Evolutionary conservation across 305 asterid genomes (phyloP).

Genomic region (Ajuga reptans): DNA sequence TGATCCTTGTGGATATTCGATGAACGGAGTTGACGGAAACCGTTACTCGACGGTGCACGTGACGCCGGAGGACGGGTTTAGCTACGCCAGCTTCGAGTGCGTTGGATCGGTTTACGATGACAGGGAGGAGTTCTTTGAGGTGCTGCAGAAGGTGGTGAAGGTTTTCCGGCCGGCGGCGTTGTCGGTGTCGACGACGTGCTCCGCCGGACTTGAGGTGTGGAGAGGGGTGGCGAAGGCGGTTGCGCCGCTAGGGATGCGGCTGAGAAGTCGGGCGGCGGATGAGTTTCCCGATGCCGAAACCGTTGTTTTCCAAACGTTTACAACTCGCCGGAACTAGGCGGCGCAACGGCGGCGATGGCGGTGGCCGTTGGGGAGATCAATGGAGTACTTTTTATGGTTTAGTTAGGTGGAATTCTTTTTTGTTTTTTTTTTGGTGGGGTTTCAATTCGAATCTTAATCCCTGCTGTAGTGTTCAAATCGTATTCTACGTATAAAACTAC

Average conservation of each 20-base stretch:
- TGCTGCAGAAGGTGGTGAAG: slow-evolving; percentile 50
- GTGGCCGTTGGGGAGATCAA: slow-evolving; percentile 11
- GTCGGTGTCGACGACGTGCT: slow-evolving; percentile 62
- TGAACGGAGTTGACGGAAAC: slow-evolving; percentile 71
- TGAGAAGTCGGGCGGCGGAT: slow-evolving; percentile 60
- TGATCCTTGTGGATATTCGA: slow-evolving; percentile 93
- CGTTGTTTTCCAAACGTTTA: slow-evolving; percentile 63
- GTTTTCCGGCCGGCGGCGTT: slow-evolving; percentile 63
- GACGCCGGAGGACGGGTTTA: slow-evolving; percentile 91
- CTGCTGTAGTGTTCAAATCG: too few species aligned
- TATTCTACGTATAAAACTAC: too few species aligned
- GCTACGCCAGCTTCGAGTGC: slow-evolving; percentile 89
- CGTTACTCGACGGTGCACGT: slow-evolving; percentile 91
- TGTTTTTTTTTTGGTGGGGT: neutral
- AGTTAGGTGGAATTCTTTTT: slow-evolving; percentile 39
- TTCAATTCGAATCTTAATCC: neutral
- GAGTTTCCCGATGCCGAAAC: slow-evolving; percentile 59
- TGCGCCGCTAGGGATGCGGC: slow-evolving; percentile 63
- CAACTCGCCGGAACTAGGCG: slow-evolving; percentile 44
- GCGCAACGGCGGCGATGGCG: neutral
- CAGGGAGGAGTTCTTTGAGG: slow-evolving; percentile 30
- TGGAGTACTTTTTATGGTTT: slow-evolving; percentile 29
- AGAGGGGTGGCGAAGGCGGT: slow-evolving; percentile 49
- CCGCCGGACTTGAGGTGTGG: slow-evolving; percentile 46
- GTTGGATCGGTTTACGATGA: slow-evolving; percentile 49